These are phyloP conservation scores for Aureobasidium uvarum DNA, from an alignment of 2,329 filamentous ascomycete genomes.

Conservation along the genomic window DNA sequence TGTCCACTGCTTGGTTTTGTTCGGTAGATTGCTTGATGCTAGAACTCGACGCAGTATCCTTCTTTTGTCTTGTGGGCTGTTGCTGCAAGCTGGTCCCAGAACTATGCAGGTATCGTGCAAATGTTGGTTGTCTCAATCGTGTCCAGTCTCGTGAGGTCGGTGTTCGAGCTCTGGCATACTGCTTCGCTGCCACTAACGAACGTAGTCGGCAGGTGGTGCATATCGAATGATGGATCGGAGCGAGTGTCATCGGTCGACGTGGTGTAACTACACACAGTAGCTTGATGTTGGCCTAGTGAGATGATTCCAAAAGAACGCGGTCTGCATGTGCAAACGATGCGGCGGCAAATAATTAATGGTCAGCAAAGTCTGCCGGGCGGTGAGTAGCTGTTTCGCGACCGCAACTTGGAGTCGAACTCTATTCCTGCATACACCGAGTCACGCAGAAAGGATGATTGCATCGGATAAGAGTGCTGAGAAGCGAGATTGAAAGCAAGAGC, in stretches of 20 bases:
- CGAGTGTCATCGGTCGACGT: background rate
- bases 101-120: conserved; percentile 1
- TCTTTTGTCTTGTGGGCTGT: background rate
- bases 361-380: conserved; percentile 22
- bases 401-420: background rate
- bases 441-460: no score
- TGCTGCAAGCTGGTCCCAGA: background rate
- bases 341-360: conserved; percentile 25
- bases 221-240: conserved; percentile 23
- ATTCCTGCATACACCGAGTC: no score
- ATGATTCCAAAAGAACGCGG: background rate
- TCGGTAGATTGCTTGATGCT: background rate
- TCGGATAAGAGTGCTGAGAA: background rate
- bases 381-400: background rate
- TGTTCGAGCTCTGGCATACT: conserved; percentile 24
- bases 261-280: background rate
- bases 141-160: conserved; percentile 15
- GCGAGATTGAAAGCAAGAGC: conserved; percentile 1
- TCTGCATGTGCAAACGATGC: background rate
- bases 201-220: conserved; percentile 26
- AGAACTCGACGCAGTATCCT: background rate
- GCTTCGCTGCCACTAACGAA: conserved; percentile 24
- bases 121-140: background rate
- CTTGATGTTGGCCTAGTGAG: background rate
- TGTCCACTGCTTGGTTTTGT: background rate